Percentiles rank a stretch among this genome's conserved stretches.
Conservation (phyloP, 192 early-diverging fungal genomes). For the Coemansia sp. region DNA sequence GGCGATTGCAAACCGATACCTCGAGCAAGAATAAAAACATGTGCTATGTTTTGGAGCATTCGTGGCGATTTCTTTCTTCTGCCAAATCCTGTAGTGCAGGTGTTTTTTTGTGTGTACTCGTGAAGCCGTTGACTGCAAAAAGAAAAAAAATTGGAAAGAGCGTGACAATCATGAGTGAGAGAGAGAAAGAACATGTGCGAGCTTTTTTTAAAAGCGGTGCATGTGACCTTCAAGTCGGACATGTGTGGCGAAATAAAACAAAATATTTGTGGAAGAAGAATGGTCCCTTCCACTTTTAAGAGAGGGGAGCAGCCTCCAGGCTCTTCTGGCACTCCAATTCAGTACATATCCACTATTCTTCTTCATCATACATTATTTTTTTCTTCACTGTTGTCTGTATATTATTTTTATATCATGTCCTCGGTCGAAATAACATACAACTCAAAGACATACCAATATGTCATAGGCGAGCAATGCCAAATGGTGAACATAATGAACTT, state of each 20-base stretch:
- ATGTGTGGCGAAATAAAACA: neutral
- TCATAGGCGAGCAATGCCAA: neutral
- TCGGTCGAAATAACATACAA: neutral
- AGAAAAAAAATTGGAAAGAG: neutral
- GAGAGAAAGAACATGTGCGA: neutral
- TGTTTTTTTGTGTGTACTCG: no score
- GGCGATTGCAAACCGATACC: no score
- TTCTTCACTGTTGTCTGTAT: no score
- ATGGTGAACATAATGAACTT: neutral
- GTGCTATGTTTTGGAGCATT: no score
- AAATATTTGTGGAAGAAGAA: neutral
- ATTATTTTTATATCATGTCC: constrained; percentile 3
- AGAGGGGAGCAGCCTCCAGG: no score
- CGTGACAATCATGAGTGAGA: neutral
- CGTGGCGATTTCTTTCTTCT: no score
- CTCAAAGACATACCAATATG: neutral
- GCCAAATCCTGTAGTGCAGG: no score
- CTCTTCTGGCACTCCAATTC: no score
- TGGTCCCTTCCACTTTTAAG: no score
- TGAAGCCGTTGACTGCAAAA: neutral
- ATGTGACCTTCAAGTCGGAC: neutral
- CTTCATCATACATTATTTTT: no score
- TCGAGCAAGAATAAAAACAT: no score
- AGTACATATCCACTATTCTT: no score
- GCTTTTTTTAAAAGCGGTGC: neutral